These are phyloP conservation scores for Kodamaea sagamina DNA, from an alignment of 805 yeast genomes.

Conservation along the genomic window DNA sequence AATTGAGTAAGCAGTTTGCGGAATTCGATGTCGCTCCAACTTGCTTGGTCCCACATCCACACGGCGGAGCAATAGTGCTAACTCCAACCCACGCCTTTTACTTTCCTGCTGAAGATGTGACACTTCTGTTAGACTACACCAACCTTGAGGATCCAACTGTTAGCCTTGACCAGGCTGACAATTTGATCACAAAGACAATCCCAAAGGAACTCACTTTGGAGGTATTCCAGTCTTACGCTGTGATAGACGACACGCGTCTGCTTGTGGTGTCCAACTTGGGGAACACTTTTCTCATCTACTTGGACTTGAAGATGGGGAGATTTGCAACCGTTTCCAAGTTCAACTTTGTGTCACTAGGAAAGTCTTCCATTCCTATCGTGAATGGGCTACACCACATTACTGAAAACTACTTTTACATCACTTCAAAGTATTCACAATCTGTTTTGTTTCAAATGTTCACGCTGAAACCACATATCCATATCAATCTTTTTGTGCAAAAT, in stretches of 20 bases:
- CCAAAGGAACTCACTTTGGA: slow-evolving; percentile 8
- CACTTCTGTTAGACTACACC: slow-evolving; percentile 12
- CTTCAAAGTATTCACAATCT: slow-evolving; percentile 34
- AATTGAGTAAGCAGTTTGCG: slow-evolving; percentile 25
- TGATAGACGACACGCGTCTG: slow-evolving; percentile 31
- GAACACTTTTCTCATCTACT: slow-evolving; percentile 26
- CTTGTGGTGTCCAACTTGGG: slow-evolving; percentile 33
- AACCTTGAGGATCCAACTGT: slow-evolving; percentile 16
- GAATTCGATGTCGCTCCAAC: slow-evolving; percentile 35
- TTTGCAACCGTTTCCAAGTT: slow-evolving; percentile 17
- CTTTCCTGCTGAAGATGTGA: slow-evolving; percentile 24
- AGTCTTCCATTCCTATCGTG: slow-evolving; percentile 30
- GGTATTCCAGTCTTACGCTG: slow-evolving; percentile 14
- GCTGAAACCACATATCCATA: slow-evolving; percentile 27
- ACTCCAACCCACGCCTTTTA: slow-evolving; percentile 30
- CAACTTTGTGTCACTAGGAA: slow-evolving; percentile 28
- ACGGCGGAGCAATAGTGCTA: slow-evolving; percentile 32
- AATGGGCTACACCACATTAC: slow-evolving; percentile 27
- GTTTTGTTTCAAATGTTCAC: slow-evolving; percentile 30
- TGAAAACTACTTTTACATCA: slow-evolving; percentile 30
- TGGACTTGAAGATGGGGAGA: slow-evolving; percentile 9
- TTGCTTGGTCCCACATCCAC: slow-evolving; percentile 20
- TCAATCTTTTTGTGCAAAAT: slow-evolving; percentile 22
- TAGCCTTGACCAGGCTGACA: slow-evolving; percentile 11
- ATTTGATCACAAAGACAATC: slow-evolving; percentile 23